phyloP scores from a whole-genome alignment of 805 yeast genomes.

The Sporopachydermia quercuum region DNA sequence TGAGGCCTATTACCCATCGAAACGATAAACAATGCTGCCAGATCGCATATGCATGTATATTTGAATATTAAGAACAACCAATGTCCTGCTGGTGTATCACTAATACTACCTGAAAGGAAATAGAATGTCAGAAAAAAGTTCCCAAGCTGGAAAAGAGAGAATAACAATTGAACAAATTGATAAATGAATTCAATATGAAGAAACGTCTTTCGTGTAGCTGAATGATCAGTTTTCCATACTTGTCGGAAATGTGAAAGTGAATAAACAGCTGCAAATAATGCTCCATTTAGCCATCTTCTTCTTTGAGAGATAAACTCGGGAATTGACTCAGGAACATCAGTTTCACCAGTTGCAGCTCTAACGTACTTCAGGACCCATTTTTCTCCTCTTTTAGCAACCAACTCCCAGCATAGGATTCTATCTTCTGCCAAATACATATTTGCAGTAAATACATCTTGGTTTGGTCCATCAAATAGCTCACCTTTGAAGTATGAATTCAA shows the following conservation, averaged over 20 bases:
- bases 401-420: conserved; percentile 91
- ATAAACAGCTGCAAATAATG: conserved; percentile 89
- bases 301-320: conserved; percentile 94
- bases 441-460: conserved; percentile 78
- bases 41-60: conserved; percentile 66
- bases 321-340: conserved; percentile 90
- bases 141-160: conserved; percentile 85
- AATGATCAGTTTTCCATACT: conserved; percentile 83
- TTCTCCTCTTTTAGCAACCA: conserved; percentile 70
- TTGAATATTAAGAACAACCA: conserved; percentile 76
- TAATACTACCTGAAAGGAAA: conserved; percentile 79
- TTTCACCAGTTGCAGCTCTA: conserved; percentile 85
- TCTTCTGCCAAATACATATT: conserved; percentile 97
- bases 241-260: conserved; percentile 75
- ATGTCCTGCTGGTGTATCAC: conserved; percentile 52
- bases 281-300: conserved; percentile 97
- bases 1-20: conserved; percentile 98
- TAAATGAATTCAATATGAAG: conserved; percentile 81
- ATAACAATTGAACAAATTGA: conserved; percentile 64
- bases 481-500: conserved; percentile 81
- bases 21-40: conserved; percentile 79
- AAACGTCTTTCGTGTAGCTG: conserved; percentile 60
- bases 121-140: conserved; percentile 88
- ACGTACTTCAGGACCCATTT: conserved; percentile 89
- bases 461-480: conserved; percentile 43